Evolutionary conservation across 176 grass and related monocot genomes (phyloP).

Genomic region (Canna indica): DNA sequence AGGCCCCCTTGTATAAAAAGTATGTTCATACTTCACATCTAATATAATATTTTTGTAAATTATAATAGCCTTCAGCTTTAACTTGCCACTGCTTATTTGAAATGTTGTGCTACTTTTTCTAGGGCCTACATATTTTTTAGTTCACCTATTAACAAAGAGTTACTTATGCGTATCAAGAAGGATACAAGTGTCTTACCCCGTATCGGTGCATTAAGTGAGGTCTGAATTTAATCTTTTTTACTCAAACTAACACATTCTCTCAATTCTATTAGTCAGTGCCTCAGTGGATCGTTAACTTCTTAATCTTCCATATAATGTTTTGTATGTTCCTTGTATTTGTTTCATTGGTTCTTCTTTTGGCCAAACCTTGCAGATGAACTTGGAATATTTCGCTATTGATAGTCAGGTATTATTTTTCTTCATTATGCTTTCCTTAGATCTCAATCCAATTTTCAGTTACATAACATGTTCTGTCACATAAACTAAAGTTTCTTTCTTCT

Average conservation of each 20-base stretch:
- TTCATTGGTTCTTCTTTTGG: slow-evolving; percentile 9
- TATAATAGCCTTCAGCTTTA: not conserved
- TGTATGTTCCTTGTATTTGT: slow-evolving; percentile 2
- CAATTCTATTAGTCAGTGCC: not conserved
- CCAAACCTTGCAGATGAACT: slow-evolving; percentile 63
- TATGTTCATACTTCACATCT: slow-evolving; percentile 28
- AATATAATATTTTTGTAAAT: not conserved
- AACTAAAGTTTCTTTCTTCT: not conserved
- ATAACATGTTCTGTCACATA: not conserved
- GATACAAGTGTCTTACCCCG: slow-evolving; percentile 47
- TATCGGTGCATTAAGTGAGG: slow-evolving; percentile 71
- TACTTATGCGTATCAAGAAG: slow-evolving; percentile 50
- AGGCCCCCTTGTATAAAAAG: slow-evolving; percentile 72
- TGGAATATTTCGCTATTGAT: slow-evolving; percentile 79
- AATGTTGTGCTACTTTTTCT: slow-evolving; percentile 7
- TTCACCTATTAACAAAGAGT: slow-evolving; percentile 49
- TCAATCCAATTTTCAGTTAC: not conserved
- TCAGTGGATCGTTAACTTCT: not conserved
- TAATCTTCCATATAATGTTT: not conserved
- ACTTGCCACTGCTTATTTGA: not conserved
- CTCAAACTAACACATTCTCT: slow-evolving; percentile 12
- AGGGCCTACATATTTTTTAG: slow-evolving; percentile 86
- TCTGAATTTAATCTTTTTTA: slow-evolving; percentile 18
- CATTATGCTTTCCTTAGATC: slow-evolving; percentile 5
- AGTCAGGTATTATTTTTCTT: slow-evolving; percentile 44